Evolutionary conservation across 208 protist genomes (phyloP).

Genomic region (Trypanosoma caninum): DNA sequence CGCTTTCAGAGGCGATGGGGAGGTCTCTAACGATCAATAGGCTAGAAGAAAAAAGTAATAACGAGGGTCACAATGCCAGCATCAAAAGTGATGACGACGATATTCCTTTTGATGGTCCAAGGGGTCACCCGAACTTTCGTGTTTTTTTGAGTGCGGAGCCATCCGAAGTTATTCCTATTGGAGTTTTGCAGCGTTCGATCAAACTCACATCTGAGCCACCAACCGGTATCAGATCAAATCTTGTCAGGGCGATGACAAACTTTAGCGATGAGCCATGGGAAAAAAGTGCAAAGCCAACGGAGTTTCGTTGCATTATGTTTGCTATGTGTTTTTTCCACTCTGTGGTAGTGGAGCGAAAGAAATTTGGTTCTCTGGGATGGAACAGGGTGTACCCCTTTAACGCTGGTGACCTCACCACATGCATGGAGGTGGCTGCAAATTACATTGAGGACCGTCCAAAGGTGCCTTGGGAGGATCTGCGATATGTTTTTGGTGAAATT

Average conservation of each 20-base stretch:
- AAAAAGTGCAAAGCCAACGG: conserved; percentile 92
- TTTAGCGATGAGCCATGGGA: conserved; percentile 97
- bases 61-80: conserved; percentile 12
- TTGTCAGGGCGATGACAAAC: conserved; percentile 94
- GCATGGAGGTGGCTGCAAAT: conserved; percentile 95
- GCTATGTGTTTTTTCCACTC: conserved; percentile 98
- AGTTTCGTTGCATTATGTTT: conserved; percentile 98
- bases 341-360: conserved; percentile 97
- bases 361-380: conserved; percentile 98
- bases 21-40: too few species aligned
- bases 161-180: conserved; percentile 94
- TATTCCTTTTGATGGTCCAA: conserved; percentile 86
- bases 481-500: conserved; percentile 99
- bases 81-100: conserved; percentile 57
- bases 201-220: conserved; percentile 99
- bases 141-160: conserved; percentile 98
- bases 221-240: conserved; percentile 96
- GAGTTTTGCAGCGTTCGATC: conserved; percentile 97
- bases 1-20: too few species aligned
- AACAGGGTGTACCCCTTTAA: conserved; percentile 98
- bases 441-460: conserved; percentile 97
- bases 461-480: conserved; percentile 98
- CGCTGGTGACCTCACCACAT: conserved; percentile 96
- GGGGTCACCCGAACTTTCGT: conserved; percentile 94
- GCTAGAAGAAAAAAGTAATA: conserved; percentile 1